Evolutionary conservation across 768 basidiomycete species (phyloP), one percentile per base, ranked within the genome.

Genomic region (Leucocoprinus birnbaumii): DNA sequence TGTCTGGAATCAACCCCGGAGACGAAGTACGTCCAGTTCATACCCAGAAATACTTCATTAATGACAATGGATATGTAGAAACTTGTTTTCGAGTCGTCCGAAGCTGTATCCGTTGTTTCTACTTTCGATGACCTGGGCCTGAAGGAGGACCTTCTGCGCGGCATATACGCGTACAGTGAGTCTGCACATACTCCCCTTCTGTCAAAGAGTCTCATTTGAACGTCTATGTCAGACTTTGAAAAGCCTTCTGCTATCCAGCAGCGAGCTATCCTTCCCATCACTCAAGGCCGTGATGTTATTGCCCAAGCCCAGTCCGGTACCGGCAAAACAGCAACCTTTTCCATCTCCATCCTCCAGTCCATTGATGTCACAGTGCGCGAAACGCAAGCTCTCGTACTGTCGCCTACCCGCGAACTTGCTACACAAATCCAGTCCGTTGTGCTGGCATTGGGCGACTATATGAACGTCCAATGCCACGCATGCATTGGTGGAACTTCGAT

Each of bases 321-420:
- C 35, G 96, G 96, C 82, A 99, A 98, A 91, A 99, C 96, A 9
- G 96, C 96, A 5, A 97, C 96, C 18, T 98, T 98, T 76, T 95
- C 94, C 62, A 97, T 99, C 69, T 91, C 95, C 62, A 93, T 97
- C 70, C 86, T 99, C 51, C 96, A 99, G 70, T 93, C 92, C 60
- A 97, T 99, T 83, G 96, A 99, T 71, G 85, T 91, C 41, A 87
- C 90, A 37, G 83, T 98, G 48, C 86, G 94, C 58, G 94, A 97
- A 74, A 94, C 94, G 2, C 96, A 98, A 71, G 96, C 94, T 0
- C 86, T 99, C 48, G 89, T 99, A 55, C 82, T 99, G 34, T 97
- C 96, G 5, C 96, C 96, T 3, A 99, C 96, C n/a, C 91, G 96
- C 60, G 96, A 99, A 76, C 80, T 98, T 55, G 96, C 96, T 19